Evolutionary conservation across 2,329 filamentous ascomycete species (phyloP).

Genomic region (Cordyceps farinosa): DNA sequence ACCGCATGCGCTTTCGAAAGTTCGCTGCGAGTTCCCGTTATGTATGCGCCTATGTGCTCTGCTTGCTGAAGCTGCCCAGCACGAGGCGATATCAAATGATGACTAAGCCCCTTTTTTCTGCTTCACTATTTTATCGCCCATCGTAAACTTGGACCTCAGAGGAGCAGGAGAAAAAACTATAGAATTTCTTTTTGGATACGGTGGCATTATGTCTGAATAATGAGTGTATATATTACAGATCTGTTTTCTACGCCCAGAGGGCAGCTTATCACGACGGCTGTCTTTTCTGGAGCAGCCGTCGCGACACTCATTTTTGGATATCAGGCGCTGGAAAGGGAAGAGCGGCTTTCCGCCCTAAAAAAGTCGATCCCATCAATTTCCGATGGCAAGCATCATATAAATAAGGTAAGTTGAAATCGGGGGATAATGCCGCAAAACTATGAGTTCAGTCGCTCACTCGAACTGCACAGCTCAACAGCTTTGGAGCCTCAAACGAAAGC

Average conservation of each 20-base stretch:
- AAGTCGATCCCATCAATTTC: conserved; percentile 49
- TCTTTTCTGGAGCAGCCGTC: conserved; percentile 59
- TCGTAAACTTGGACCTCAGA: background rate
- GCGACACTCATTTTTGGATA: conserved; percentile 60
- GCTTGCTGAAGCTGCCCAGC: background rate
- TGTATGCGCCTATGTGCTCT: background rate
- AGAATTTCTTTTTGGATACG: background rate
- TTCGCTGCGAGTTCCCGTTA: background rate
- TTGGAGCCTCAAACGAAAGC: conserved; percentile 50
- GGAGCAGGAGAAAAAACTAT: background rate
- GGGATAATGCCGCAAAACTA: background rate
- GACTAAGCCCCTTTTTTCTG: conserved; percentile 19
- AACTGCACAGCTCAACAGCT: conserved; percentile 53
- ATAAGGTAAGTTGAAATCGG: conserved; percentile 20
- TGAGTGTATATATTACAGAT: conserved; percentile 44
- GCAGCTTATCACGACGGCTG: conserved; percentile 69
- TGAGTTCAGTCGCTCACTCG: conserved; percentile 22
- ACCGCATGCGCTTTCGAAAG: background rate
- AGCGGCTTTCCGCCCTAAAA: conserved; percentile 55
- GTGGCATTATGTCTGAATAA: conserved; percentile 25
- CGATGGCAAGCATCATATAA: conserved; percentile 22
- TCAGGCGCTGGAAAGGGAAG: conserved; percentile 55
- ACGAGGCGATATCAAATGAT: conserved; percentile 3
- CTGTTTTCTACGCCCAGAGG: conserved; percentile 44
- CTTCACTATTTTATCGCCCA: background rate